Conservation (phyloP, 768 basidiomycete genomes). For the Pleurotus platypus region DNA sequence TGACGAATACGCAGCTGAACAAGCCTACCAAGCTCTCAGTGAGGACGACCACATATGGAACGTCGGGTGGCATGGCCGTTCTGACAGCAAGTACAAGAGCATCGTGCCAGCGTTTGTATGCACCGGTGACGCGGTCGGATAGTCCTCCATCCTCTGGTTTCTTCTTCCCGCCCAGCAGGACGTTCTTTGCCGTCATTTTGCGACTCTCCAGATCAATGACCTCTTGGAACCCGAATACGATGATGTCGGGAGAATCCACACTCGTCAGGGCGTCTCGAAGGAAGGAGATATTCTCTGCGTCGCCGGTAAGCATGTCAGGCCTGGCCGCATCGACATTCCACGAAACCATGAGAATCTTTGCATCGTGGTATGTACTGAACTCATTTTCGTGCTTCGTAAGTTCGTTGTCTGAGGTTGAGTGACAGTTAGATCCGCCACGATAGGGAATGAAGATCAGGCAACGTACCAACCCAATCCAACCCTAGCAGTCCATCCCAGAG, state of each 20-base stretch:
- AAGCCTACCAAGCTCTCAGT: conserved; percentile 90
- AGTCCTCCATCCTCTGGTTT: conserved; percentile 47
- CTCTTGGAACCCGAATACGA: conserved; percentile 95
- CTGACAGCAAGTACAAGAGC: conserved; percentile 69
- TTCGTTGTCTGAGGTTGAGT: conserved; percentile 55
- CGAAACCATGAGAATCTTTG: conserved; percentile 76
- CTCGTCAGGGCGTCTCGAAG: conserved; percentile 73
- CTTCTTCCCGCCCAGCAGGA: conserved; percentile 77
- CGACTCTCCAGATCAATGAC: conserved; percentile 93
- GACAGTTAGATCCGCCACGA: conserved; percentile 1
- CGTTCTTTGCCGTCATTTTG: conserved; percentile 89
- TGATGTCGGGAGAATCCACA: conserved; percentile 79
- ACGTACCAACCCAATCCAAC: conserved; percentile 83
- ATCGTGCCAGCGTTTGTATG: conserved; percentile 90
- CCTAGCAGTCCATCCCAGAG: conserved; percentile 92
- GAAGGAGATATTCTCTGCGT: conserved; percentile 74
- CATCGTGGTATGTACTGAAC: conserved; percentile 76
- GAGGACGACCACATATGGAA: conserved; percentile 75
- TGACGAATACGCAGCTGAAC: conserved; percentile 75
- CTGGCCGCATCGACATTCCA: conserved; percentile 94
- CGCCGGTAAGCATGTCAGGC: conserved; percentile 67
- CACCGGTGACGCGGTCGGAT: conserved; percentile 80
- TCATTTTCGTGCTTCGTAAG: conserved; percentile 69
- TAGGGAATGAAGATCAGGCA: neutral
- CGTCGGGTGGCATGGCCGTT: conserved; percentile 65